Conservation (phyloP, 1,284 basidiomycete genomes). For the Exobasidium cylindrosporum region DNA sequence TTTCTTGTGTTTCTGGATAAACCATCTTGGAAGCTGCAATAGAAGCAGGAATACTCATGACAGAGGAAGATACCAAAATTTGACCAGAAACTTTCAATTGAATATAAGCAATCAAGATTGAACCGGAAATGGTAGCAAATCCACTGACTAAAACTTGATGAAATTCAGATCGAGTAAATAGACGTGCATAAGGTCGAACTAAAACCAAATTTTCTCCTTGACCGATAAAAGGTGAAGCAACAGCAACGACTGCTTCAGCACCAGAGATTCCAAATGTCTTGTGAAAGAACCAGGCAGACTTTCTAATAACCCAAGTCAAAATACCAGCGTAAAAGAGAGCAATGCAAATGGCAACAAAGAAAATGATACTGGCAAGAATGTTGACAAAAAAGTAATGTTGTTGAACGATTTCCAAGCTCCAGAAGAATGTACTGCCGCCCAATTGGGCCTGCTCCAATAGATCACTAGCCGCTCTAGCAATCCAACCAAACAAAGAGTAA, state of each 20-base stretch:
- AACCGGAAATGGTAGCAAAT: constrained; percentile 78
- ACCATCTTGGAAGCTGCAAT: constrained; percentile 86
- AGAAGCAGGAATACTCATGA: constrained; percentile 91
- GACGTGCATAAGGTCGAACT: constrained; percentile 71
- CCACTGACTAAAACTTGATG: constrained; percentile 87
- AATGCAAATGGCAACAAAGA: constrained; percentile 64
- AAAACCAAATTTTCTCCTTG: constrained; percentile 56
- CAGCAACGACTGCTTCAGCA: constrained; percentile 85
- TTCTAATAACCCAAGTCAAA: constrained; percentile 45
- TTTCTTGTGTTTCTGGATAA: constrained; percentile 75
- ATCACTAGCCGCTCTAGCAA: constrained; percentile 43
- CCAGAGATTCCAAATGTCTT: constrained; percentile 70
- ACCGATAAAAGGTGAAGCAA: constrained; percentile 85
- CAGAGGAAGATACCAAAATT: constrained; percentile 81
- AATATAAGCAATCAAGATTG: constrained; percentile 81
- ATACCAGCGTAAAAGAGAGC: constrained; percentile 61
- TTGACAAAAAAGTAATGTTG: constrained; percentile 47
- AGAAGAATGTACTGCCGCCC: constrained; percentile 50
- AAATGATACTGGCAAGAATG: constrained; percentile 63
- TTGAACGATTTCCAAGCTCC: constrained; percentile 15
- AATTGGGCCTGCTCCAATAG: constrained; percentile 39
- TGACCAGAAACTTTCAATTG: constrained; percentile 72
- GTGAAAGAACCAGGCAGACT: constrained; percentile 84
- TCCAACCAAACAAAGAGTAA: constrained; percentile 40
- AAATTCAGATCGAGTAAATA: constrained; percentile 83